Percentiles rank a stretch among this genome's conserved stretches.
phyloP scores from a whole-genome alignment of 176 grass and related monocot species.

The Luzula sylvatica region DNA sequence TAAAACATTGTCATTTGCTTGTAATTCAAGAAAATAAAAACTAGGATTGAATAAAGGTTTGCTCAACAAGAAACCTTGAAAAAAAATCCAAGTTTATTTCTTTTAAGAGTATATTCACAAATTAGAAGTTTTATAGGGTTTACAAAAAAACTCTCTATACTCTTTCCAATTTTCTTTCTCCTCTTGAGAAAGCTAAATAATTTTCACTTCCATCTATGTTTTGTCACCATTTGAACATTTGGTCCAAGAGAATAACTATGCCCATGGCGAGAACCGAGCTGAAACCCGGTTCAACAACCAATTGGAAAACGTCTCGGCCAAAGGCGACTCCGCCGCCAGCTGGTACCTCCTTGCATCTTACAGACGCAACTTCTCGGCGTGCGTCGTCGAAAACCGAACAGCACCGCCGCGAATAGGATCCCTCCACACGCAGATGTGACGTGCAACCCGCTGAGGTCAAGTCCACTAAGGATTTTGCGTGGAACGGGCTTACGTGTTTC shows the following conservation, averaged over 20 bases:
- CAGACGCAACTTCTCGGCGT: slow-evolving; percentile 32
- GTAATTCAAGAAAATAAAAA: background rate
- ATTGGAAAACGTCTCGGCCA: slow-evolving; percentile 55
- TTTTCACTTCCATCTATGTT: too few relatives aligned
- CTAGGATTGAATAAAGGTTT: too few relatives aligned
- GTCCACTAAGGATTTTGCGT: slow-evolving; percentile 26
- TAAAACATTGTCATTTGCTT: background rate
- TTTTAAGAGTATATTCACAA: background rate
- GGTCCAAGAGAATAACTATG: slow-evolving; percentile 71
- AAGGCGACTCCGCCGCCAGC: slow-evolving; percentile 21
- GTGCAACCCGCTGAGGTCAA: slow-evolving; percentile 6
- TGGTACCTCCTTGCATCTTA: slow-evolving; percentile 45
- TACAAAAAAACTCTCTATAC: background rate
- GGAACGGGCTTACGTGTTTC: slow-evolving; percentile 36
- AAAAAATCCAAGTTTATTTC: slow-evolving; percentile 2
- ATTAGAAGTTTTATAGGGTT: background rate
- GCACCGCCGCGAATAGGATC: slow-evolving; percentile 55
- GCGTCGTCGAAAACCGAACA: slow-evolving; percentile 35
- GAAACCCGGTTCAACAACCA: slow-evolving; percentile 56
- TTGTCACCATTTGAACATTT: slow-evolving; percentile 35
- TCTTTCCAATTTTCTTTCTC: background rate
- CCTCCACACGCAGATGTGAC: slow-evolving; percentile 52
- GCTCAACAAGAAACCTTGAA: too few relatives aligned
- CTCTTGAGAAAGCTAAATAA: too few relatives aligned
- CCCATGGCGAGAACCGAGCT: slow-evolving; percentile 63